Base-by-base conservation (phyloP, 768 basidiomycete species). In the Mycena filopes region DNA sequence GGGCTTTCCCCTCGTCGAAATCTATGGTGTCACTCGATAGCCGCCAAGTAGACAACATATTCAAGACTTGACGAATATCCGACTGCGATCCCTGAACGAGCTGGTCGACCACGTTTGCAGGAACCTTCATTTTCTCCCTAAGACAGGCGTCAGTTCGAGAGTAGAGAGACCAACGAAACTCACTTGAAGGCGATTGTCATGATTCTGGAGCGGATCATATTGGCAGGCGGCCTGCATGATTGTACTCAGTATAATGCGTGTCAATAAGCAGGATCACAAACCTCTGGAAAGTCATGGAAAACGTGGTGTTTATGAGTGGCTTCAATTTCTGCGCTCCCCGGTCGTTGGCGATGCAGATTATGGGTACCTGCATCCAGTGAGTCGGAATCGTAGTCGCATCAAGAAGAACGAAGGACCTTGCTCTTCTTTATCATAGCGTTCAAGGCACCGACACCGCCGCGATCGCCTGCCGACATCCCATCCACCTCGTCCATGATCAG, bases 401-500 rank as follows among this genome's bases (percentile, higher is more conserved):
- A 15, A 40, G 64, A 47, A 25, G 46, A 54, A 77, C n/a, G 42
- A 26, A 50, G 15, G 20, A 93, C 95, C 82, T 91, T 94, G 23
- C 92, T 91, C 82, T 97, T 98, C 80, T 91, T 95, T 71, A 99
- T 97, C 65, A 99, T 73, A 0, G 89, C 89, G 62, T 95, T 95
- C 70, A 99, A 75, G 8, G 98, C 98, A 25, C 95, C 97, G 2
- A 99, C 94, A 59, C 98, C 98, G 18, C 98, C 98, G 47, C 98
- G 86, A 77, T 99, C 98, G 20, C 98, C 98, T 4, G 94, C 93
- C 7, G 95, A 97, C 96, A 99, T 99, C 1, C 98, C 98, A 69
- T 99, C 98, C 3, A 99, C 97, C 75, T 99, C 98, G 72, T 99
- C 98, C 97, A 99, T 98, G 74, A 99, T 99, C 47, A 99, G 81